These are phyloP conservation scores for Spiraea crenata DNA, from an alignment of 331 rosid genomes.

Conservation along the genomic window DNA sequence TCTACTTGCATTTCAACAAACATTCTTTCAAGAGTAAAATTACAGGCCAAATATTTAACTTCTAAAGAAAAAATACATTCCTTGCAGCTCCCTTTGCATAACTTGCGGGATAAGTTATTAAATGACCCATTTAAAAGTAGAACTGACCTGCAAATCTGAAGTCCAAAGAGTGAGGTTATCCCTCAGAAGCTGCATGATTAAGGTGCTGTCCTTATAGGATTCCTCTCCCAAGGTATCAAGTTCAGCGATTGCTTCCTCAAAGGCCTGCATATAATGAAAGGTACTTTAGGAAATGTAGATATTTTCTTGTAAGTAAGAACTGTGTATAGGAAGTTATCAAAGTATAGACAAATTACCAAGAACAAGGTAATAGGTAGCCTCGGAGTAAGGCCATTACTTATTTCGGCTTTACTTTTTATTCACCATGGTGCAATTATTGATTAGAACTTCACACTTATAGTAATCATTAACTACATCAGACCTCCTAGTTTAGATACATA, in stretches of 20 bases:
- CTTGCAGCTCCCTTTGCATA: not conserved
- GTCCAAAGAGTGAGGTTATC: slow-evolving; percentile 48
- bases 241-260: slow-evolving; percentile 45
- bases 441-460: not conserved
- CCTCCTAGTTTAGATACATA: not conserved
- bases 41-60: not conserved
- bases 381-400: not conserved
- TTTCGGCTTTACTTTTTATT: not conserved
- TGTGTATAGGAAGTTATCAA: not conserved
- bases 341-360: not conserved
- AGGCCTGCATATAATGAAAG: slow-evolving; percentile 18
- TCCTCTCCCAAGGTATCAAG: slow-evolving; percentile 42
- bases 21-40: not conserved
- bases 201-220: slow-evolving; percentile 44
- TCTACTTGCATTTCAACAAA: not conserved
- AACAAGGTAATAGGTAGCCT: not conserved
- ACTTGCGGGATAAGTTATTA: not conserved
- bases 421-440: not conserved
- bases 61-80: not conserved
- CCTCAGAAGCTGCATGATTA: slow-evolving; percentile 41
- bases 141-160: slow-evolving; percentile 43
- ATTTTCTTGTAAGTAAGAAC: not conserved
- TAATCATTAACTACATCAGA: not conserved
- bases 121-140: not conserved
- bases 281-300: not conserved